These are phyloP conservation scores for Metschnikowia koreensis DNA, from an alignment of 805 yeast species.

Conservation along the genomic window DNA sequence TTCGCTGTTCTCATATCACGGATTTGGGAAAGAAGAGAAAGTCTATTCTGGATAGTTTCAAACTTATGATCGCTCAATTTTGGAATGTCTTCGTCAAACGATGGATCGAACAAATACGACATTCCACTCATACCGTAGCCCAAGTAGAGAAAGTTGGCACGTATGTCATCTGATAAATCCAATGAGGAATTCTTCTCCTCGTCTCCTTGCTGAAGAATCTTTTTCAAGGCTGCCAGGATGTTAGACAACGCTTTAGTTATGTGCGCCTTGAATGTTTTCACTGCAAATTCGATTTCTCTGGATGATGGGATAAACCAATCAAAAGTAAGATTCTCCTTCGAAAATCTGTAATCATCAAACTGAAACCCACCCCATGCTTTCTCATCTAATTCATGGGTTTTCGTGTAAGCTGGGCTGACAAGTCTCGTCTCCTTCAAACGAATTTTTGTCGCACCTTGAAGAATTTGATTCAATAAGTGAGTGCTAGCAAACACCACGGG, in stretches of 20 bases:
- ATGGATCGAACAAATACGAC: constrained; percentile 71
- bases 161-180: constrained; percentile 49
- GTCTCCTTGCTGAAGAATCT: constrained; percentile 13
- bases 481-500: constrained; percentile 62
- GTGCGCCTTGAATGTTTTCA: constrained; percentile 52
- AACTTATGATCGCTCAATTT: constrained; percentile 29
- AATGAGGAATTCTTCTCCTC: constrained; percentile 21
- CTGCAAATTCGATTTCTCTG: constrained; percentile 58
- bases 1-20: constrained; percentile 24
- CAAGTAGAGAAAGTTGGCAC: constrained; percentile 54
- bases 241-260: constrained; percentile 43
- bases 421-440: constrained; percentile 56
- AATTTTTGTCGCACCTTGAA: constrained; percentile 62
- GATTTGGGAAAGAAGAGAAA: constrained; percentile 32
- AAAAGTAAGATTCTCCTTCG: constrained; percentile 49
- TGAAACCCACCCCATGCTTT: constrained; percentile 77
- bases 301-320: constrained; percentile 73
- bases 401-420: constrained; percentile 45
- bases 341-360: constrained; percentile 51
- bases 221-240: constrained; percentile 37
- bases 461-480: constrained; percentile 62
- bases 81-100: constrained; percentile 50
- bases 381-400: constrained; percentile 40
- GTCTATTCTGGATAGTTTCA: constrained; percentile 34
- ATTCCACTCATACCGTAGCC: constrained; percentile 67